Conservation (phyloP, 2,329 filamentous ascomycete genomes). For the Chaetomium sp. region DNA sequence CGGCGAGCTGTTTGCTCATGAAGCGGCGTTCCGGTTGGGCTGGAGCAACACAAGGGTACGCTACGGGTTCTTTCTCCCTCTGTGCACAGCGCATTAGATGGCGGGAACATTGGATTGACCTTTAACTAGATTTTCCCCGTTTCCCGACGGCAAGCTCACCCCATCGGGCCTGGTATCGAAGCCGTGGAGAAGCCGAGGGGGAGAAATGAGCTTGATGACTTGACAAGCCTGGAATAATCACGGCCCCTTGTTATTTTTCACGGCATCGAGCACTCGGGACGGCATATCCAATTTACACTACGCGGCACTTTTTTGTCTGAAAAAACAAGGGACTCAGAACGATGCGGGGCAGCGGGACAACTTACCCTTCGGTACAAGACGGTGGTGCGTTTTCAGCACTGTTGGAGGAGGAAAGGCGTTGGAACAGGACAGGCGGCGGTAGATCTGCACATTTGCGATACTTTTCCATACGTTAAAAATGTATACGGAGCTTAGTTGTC, state of each 20-base stretch:
- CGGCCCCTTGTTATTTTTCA: neutral
- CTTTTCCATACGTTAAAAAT: too few species aligned
- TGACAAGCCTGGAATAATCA: conserved; percentile 60
- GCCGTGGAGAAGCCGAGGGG: conserved; percentile 57
- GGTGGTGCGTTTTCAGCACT: too few species aligned
- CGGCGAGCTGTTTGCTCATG: conserved; percentile 92
- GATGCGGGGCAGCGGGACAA: too few species aligned
- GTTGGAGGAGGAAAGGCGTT: too few species aligned
- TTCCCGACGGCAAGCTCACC: conserved; percentile 54
- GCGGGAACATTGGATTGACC: neutral
- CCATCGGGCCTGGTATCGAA: conserved; percentile 78
- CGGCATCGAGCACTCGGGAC: neutral
- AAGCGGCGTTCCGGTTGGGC: conserved; percentile 85
- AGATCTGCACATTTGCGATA: too few species aligned
- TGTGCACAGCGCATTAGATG: too few species aligned
- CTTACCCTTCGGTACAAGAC: too few species aligned
- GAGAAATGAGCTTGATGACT: conserved; percentile 54
- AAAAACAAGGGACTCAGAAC: too few species aligned
- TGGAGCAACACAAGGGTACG: conserved; percentile 91
- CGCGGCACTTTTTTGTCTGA: too few species aligned
- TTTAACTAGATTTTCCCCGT: conserved; percentile 47
- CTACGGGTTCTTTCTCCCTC: neutral
- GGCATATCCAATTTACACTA: neutral
- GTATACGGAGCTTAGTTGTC: too few species aligned
- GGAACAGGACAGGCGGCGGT: too few species aligned